phyloP scores from a whole-genome alignment of 2,329 filamentous ascomycete species.

The Monilinia fructigena region DNA sequence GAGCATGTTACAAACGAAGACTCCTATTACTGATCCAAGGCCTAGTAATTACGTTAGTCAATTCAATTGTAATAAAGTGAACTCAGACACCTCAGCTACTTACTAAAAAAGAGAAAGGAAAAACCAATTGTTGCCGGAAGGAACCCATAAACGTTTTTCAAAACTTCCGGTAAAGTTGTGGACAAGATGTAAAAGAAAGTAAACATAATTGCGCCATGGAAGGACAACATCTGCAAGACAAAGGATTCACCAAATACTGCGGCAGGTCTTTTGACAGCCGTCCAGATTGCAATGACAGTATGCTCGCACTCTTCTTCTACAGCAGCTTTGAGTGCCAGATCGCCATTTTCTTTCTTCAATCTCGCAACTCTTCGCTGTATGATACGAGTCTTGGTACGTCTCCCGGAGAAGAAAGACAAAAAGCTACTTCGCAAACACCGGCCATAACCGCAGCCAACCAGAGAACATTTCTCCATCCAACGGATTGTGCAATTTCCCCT shows the following conservation, averaged over 20 bases:
- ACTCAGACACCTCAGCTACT: slow-evolving; percentile 4
- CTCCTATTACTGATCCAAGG: slow-evolving; percentile 40
- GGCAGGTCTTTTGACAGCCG: slow-evolving; percentile 43
- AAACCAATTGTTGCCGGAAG: slow-evolving; percentile 53
- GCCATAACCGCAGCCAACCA: slow-evolving; percentile 47
- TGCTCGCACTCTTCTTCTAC: slow-evolving; percentile 27
- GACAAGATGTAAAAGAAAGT: slow-evolving; percentile 48
- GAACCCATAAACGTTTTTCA: slow-evolving; percentile 43
- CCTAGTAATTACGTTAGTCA: slow-evolving; percentile 25
- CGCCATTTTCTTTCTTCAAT: slow-evolving; percentile 35
- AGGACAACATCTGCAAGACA: slow-evolving; percentile 49
- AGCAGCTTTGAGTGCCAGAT: neutral
- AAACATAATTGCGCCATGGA: slow-evolving; percentile 46
- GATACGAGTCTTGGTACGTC: slow-evolving; percentile 59
- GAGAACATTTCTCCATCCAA: slow-evolving; percentile 54
- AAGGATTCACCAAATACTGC: slow-evolving; percentile 48
- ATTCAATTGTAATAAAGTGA: neutral
- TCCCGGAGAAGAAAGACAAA: slow-evolving; percentile 50
- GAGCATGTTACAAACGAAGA: slow-evolving; percentile 44
- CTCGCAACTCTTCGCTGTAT: slow-evolving; percentile 45
- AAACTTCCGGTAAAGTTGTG: slow-evolving; percentile 46
- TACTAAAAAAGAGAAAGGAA: slow-evolving; percentile 55
- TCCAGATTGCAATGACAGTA: slow-evolving; percentile 41
- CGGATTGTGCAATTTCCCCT: slow-evolving; percentile 45
- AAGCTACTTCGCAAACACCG: slow-evolving; percentile 46